Conservation (phyloP, 2,329 filamentous ascomycete species). For the Stagonosporopsis tanaceti region DNA sequence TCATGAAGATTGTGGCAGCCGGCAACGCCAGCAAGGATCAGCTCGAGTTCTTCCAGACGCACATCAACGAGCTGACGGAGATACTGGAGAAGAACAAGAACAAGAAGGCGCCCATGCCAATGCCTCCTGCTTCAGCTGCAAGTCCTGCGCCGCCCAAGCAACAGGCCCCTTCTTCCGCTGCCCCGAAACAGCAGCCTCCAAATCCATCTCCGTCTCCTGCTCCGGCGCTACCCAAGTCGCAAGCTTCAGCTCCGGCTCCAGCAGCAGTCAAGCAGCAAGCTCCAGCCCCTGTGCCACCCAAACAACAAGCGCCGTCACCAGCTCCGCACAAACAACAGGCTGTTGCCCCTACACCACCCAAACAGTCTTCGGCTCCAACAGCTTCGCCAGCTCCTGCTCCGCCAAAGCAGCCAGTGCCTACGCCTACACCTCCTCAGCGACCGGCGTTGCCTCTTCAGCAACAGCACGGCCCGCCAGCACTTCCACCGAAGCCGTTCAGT, state of each 20-base stretch:
- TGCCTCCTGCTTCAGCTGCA: slow-evolving; percentile 17
- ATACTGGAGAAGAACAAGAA: slow-evolving; percentile 55
- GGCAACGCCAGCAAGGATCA: slow-evolving; percentile 76
- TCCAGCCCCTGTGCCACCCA: slow-evolving; percentile 19
- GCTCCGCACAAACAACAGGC: slow-evolving; percentile 17
- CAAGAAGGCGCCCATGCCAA: slow-evolving; percentile 23
- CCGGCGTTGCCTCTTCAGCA: slow-evolving; percentile 14
- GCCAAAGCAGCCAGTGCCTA: slow-evolving; percentile 5
- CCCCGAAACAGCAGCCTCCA: slow-evolving; percentile 10
- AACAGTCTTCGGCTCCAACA: slow-evolving; percentile 21
- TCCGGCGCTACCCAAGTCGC: slow-evolving; percentile 28
- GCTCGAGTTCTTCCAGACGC: slow-evolving; percentile 77
- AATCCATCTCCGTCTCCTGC: slow-evolving; percentile 10
- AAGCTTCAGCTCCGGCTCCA: slow-evolving; percentile 19
- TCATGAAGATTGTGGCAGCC: slow-evolving; percentile 85
- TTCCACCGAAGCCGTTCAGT: slow-evolving; percentile 28
- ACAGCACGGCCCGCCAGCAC: slow-evolving; percentile 13
- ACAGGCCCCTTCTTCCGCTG: slow-evolving; percentile 8
- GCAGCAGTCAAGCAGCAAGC: slow-evolving; percentile 26
- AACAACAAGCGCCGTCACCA: neutral
- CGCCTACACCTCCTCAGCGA: slow-evolving; percentile 18
- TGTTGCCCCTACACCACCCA: slow-evolving; percentile 21
- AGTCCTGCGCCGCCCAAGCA: slow-evolving; percentile 27
- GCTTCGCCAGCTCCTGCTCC: slow-evolving; percentile 25
- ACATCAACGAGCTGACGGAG: slow-evolving; percentile 80